Conservation (phyloP, 345 rosid genomes). For the Trapa bicornis region DNA sequence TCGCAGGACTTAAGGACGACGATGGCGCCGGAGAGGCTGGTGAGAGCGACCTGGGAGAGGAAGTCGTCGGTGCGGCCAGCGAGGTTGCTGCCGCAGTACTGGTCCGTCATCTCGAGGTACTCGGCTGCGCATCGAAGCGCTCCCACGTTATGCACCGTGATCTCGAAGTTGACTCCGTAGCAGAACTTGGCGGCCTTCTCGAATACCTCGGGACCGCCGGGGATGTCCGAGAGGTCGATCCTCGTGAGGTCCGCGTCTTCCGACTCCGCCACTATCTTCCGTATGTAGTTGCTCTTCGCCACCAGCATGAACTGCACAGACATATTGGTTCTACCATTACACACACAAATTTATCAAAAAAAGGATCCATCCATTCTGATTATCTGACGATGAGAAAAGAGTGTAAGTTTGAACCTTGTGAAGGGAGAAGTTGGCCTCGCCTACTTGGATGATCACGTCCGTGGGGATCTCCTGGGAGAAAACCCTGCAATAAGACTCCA, state of each 20-base stretch:
- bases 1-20: conserved; percentile 81
- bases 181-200: conserved; percentile 95
- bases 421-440: conserved; percentile 74
- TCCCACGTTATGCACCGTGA: conserved; percentile 85
- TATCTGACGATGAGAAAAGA: neutral
- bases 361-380: neutral
- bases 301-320: conserved; percentile 64
- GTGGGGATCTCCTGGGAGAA: conserved; percentile 77
- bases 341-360: neutral
- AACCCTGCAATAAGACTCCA: conserved; percentile 37
- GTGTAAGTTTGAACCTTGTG: conserved; percentile 46
- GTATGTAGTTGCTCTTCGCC: conserved; percentile 82
- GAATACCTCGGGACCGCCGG: conserved; percentile 90
- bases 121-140: conserved; percentile 84
- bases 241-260: conserved; percentile 43
- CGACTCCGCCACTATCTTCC: conserved; percentile 65
- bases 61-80: conserved; percentile 82
- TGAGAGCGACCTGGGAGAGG: conserved; percentile 64
- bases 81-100: conserved; percentile 59
- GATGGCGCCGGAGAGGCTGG: conserved; percentile 76
- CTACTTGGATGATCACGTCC: conserved; percentile 62
- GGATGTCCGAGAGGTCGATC: conserved; percentile 54
- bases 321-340: neutral
- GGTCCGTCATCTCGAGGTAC: conserved; percentile 75
- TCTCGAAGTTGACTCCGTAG: conserved; percentile 89